Percentiles rank a stretch among this genome's conserved stretches.
Conservation (phyloP, 2,329 filamentous ascomycete genomes). For the Aspergillus nomiae region DNA sequence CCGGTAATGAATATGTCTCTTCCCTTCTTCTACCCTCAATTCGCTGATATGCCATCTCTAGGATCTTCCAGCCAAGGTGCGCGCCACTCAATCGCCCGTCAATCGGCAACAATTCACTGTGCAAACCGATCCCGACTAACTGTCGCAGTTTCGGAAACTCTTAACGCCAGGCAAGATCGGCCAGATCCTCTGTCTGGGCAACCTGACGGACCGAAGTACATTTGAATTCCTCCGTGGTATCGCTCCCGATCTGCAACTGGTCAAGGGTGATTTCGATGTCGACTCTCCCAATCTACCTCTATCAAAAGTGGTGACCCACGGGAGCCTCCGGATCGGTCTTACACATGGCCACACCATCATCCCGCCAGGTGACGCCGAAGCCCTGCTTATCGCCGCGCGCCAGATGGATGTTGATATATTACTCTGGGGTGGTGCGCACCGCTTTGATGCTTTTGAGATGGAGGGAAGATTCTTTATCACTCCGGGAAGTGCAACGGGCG, state of each 20-base stretch:
- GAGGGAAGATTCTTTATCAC: conserved; percentile 74
- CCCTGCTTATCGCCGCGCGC: conserved; percentile 65
- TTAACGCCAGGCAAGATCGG: conserved; percentile 81
- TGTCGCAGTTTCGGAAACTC: conserved; percentile 75
- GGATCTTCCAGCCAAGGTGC: conserved; percentile 86
- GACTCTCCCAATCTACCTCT: conserved; percentile 66
- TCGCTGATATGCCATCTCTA: conserved; percentile 31
- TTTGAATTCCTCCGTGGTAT: conserved; percentile 79
- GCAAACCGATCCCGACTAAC: conserved; percentile 15
- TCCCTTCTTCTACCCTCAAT: conserved; percentile 19
- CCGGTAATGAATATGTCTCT: conserved; percentile 54
- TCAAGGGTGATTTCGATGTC: conserved; percentile 70
- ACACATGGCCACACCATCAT: conserved; percentile 73
- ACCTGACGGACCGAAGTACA: conserved; percentile 76
- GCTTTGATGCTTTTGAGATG: conserved; percentile 71
- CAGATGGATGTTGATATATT: conserved; percentile 73
- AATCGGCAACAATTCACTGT: not conserved
- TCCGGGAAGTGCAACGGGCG: conserved; percentile 68
- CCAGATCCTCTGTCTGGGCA: conserved; percentile 77
- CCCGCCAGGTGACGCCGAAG: conserved; percentile 66
- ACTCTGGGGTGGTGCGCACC: conserved; percentile 69
- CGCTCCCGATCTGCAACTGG: conserved; percentile 70
- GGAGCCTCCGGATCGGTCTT: conserved; percentile 67
- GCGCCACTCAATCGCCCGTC: conserved; percentile 9
- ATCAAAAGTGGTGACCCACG: conserved; percentile 71